These are phyloP conservation scores for Chionographis japonica DNA, from an alignment of 106 monocot genomes.

Conservation along the genomic window DNA sequence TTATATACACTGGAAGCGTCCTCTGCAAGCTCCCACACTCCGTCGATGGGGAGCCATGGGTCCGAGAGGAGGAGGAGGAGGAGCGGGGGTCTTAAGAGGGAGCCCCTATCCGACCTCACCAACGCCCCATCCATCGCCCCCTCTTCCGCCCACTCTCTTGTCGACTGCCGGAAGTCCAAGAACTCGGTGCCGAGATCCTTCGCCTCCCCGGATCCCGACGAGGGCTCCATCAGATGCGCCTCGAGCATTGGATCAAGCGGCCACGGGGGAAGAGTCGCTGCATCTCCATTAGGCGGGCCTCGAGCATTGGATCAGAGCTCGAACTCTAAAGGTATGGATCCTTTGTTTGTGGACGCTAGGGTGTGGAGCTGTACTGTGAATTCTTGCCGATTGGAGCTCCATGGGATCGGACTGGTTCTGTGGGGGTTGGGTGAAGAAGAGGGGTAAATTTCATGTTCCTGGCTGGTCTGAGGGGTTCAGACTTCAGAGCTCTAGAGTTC, in stretches of 20 bases:
- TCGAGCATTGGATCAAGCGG: background rate
- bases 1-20: no score
- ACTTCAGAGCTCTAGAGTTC: no score
- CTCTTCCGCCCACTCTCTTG: background rate
- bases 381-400: no score
- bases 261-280: background rate
- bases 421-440: no score
- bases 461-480: no score
- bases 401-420: no score
- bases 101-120: background rate
- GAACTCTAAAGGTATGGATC: no score
- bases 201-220: background rate
- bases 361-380: no score
- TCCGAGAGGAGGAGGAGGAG: slow-evolving; percentile 4
- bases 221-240: background rate
- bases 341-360: no score
- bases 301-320: no score
- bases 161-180: background rate
- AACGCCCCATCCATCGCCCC: background rate
- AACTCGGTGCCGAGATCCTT: background rate
- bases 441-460: no score
- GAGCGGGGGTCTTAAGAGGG: slow-evolving; percentile 6
- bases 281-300: background rate
- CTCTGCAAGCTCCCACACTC: slow-evolving; percentile 27
- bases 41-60: background rate